Conservation (phyloP, 352 stramenopile species). For the Discostella stelligera region DNA sequence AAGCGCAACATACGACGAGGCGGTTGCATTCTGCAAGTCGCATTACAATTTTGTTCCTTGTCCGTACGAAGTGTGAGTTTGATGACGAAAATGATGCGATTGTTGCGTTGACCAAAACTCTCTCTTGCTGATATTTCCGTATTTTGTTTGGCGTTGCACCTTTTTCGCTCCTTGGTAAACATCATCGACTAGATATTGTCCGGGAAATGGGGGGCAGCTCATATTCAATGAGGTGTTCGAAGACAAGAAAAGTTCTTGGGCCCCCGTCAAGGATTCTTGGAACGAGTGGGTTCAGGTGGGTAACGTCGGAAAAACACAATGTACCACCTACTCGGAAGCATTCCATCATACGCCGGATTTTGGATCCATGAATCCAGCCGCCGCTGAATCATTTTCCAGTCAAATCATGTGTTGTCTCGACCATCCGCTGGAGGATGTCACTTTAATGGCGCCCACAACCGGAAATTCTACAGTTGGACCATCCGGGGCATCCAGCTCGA, state of each 20-base stretch:
- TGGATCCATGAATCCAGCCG: neutral
- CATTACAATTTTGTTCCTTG: constrained; percentile 43
- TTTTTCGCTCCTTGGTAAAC: neutral
- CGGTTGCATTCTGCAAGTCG: constrained; percentile 37
- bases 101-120: neutral
- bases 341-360: constrained; percentile 13
- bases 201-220: constrained; percentile 9
- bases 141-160: no score
- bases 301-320: constrained; percentile 5
- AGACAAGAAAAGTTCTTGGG: constrained; percentile 27
- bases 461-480: neutral
- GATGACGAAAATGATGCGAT: neutral
- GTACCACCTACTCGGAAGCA: constrained; percentile 19
- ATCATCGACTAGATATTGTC: constrained; percentile 41
- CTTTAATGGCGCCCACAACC: neutral
- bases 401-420: constrained; percentile 44
- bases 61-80: constrained; percentile 46
- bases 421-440: constrained; percentile 18
- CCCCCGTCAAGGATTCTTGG: constrained; percentile 18
- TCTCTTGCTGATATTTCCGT: neutral
- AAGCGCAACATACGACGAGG: constrained; percentile 31
- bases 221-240: constrained; percentile 41
- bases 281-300: constrained; percentile 46
- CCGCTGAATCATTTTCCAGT: constrained; percentile 19
- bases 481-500: neutral